Conservation (phyloP, 129 eudicot species). For the Chrysanthemum seticuspe region DNA sequence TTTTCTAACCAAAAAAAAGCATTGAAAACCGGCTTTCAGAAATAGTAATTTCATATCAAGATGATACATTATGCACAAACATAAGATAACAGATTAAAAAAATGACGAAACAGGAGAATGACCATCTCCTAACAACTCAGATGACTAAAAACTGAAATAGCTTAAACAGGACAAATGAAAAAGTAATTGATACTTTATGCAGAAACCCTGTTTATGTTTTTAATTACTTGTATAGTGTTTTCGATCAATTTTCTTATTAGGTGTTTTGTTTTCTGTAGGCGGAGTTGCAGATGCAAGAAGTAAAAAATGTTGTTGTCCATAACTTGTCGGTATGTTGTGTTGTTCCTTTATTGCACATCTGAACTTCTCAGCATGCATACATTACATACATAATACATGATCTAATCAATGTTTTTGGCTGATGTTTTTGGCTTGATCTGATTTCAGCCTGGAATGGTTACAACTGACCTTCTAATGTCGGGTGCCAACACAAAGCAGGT, state of each 20-base stretch:
- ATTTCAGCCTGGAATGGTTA: conserved; percentile 98
- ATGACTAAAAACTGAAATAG: no score
- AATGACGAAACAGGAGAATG: no score
- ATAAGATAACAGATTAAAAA: no score
- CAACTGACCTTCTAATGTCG: conserved; percentile 97
- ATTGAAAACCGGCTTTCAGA: no score
- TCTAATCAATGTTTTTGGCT: no score
- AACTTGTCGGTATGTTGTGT: conserved; percentile 79
- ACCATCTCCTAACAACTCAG: no score
- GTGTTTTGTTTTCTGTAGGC: conserved; percentile 52
- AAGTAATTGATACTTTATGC: no score
- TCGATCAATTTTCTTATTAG: neutral
- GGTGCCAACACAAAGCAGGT: conserved; percentile 99
- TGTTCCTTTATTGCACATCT: conserved; percentile 3
- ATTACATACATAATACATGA: neutral
- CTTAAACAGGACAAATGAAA: no score
- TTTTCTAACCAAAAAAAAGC: no score
- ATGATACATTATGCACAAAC: no score
- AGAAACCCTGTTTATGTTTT: neutral
- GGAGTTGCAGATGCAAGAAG: conserved; percentile 93
- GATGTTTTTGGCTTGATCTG: conserved; percentile 7
- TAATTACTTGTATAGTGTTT: conserved; percentile 4
- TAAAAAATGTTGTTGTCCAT: conserved; percentile 80
- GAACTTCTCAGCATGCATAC: neutral
- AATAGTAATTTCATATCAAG: no score